Base-by-base conservation (phyloP, 2,329 filamentous ascomycete species). In the Pleurostoma richardsiae region DNA sequence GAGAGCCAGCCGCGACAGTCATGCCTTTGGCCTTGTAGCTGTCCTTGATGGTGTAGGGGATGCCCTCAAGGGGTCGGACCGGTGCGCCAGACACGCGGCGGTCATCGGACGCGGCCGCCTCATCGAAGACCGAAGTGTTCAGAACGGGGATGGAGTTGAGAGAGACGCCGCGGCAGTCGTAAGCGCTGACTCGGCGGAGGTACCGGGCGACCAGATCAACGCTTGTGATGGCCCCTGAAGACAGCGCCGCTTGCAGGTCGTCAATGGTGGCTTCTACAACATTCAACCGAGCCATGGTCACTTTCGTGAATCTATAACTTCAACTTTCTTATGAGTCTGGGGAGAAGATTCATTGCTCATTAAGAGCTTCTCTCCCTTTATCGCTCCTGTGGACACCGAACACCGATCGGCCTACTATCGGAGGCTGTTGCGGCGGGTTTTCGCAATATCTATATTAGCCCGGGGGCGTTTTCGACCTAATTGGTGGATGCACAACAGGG, bases 41-140 rank as follows among this genome's bases (percentile, higher is more conserved):
- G 54, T 83, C 79, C 56, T 83, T 82, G 53, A 80, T 64, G 0
- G 76, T 78, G 49, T 70, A 81, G 0, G 78, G 77, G 5, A 83
- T 79, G 1, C 79, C 76, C 52, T 83, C 77, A 0, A 82, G 62
- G 1, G 63, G 64, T 3, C 71, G 60, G 4, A 52, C 49, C 8
- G 62, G 44, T 5, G 62, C 48, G 3, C 68, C 69, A 7, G 60
- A 55, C 11, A 65, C 65, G 39, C 73, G 64, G 8, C 69, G 60
- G 2, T 63, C 62, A 59, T 79, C 74, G 3, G 74, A 74, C 4
- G 67, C 69, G 4, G 59, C 57, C 7, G 74, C 73, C 54, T 74
- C 73, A 8, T 70, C 62, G 45, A 77, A 70, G 4, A 70, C 68
- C 26, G 61, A 54, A 3, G 61, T 56, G 49, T 76, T 79, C 50